Conservation (phyloP, 2,329 filamentous ascomycete species). For the Purpureocillium takamizusanense region DNA sequence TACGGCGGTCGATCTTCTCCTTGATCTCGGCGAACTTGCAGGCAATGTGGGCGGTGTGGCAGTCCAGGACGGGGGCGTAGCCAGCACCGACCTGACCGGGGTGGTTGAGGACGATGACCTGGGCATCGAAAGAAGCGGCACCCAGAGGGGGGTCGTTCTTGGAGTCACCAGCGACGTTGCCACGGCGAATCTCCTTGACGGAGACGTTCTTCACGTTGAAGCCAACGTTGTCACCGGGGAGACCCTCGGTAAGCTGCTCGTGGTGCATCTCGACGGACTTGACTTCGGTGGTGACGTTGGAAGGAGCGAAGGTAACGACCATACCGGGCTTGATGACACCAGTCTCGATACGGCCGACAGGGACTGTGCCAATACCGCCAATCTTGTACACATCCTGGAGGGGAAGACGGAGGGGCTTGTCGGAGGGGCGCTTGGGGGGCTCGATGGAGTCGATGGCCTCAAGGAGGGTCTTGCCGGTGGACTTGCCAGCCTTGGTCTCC, state of each 20-base stretch:
- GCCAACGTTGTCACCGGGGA: slow-evolving; percentile 99
- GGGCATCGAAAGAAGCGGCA: slow-evolving; percentile 92
- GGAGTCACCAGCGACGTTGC: slow-evolving; percentile 99
- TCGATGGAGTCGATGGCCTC: slow-evolving; percentile 98
- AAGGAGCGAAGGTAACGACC: slow-evolving; percentile 97
- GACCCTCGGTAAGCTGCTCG: slow-evolving; percentile 93
- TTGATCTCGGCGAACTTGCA: slow-evolving; percentile 99
- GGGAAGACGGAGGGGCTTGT: slow-evolving; percentile 99
- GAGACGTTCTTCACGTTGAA: slow-evolving; percentile 99
- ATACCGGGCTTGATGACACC: slow-evolving; percentile 85
- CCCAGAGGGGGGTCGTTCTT: slow-evolving; percentile 96
- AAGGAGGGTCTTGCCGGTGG: slow-evolving; percentile 91
- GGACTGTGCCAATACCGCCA: slow-evolving; percentile 98
- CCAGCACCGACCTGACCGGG: slow-evolving; percentile 98
- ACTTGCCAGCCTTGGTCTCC: slow-evolving; percentile 82
- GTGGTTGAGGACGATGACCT: slow-evolving; percentile 99
- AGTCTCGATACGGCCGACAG: slow-evolving; percentile 99
- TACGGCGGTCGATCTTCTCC: slow-evolving; percentile 99
- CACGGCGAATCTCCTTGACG: slow-evolving; percentile 99
- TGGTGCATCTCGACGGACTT: slow-evolving; percentile 99
- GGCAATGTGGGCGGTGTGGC: slow-evolving; percentile 99
- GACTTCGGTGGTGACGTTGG: slow-evolving; percentile 99
- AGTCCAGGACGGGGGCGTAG: slow-evolving; percentile 98
- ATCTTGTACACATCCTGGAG: slow-evolving; percentile 99
- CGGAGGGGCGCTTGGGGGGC: slow-evolving; percentile 81